Conservation (phyloP, 176 grass and related monocot species). For the Avena atlantica region DNA sequence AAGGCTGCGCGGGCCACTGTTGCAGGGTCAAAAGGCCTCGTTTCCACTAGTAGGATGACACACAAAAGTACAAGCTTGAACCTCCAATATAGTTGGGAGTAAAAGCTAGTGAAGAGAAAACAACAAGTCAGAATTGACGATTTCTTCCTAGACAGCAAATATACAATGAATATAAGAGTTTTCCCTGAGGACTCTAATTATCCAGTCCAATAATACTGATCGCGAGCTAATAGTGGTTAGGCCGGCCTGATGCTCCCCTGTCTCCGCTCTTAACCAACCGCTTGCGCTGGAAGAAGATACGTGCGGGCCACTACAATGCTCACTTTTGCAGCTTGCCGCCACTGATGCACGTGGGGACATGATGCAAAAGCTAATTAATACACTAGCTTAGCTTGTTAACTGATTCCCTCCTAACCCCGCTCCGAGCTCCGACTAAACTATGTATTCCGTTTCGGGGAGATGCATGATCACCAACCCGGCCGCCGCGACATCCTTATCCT, state of each 20-base stretch:
- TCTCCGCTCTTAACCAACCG: constrained; percentile 27
- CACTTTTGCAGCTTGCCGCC: constrained; percentile 37
- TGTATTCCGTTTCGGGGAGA: not conserved
- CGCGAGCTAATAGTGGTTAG: constrained; percentile 39
- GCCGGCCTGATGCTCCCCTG: constrained; percentile 45
- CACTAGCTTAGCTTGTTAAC: constrained; percentile 35
- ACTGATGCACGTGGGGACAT: constrained; percentile 52
- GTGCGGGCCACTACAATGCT: constrained; percentile 43
- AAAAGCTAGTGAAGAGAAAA: no score
- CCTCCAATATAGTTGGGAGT: not conserved
- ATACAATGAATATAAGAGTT: not conserved
- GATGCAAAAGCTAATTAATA: constrained; percentile 44
- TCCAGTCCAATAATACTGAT: constrained; percentile 33
- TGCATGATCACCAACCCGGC: constrained; percentile 39
- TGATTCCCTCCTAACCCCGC: constrained; percentile 29
- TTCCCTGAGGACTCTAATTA: constrained; percentile 32
- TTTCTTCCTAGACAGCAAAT: no score
- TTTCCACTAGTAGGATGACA: not conserved
- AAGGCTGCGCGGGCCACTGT: no score
- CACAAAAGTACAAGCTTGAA: not conserved
- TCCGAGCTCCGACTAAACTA: constrained; percentile 45
- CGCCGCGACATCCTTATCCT: constrained; percentile 53
- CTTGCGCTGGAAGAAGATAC: constrained; percentile 43
- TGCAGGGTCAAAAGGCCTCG: no score
- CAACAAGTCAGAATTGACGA: no score